Base-by-base conservation (phyloP, 2,329 filamentous ascomycete genomes). In the Didymella arachidicola region DNA sequence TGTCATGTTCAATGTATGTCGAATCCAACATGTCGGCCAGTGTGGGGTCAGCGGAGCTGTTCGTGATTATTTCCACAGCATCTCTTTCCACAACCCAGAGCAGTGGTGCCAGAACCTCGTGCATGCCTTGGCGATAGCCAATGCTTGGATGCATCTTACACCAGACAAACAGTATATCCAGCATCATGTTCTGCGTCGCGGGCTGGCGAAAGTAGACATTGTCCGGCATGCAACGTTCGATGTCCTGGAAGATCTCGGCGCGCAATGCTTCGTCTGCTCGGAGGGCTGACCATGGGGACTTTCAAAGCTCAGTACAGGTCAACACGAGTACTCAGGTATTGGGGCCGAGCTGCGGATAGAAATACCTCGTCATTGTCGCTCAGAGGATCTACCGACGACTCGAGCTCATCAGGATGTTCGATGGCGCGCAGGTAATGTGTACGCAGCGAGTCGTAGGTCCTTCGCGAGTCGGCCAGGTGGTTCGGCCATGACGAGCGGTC, bases 61-160 rank as follows among this genome's bases (percentile, higher is more conserved):
- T 60, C 16, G 54, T 70, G 56, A 67, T 70, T 10, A 59, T 59
- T 52, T 91, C 84, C 49, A 97, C 81, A 7, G 93, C 89, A 78
- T 99, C 95, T 67, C 89, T 84, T 66, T 93, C 87, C 6, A 98
- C 80, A 2, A 92, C 90, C 84, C 92, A 92, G 7, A 97, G 81
- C 36, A 99, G 87, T 0, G 95, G 93, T 0, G 95, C 95, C 14
- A 98, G 82, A 42, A 99, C 82, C 78, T 99, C 95, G 74, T 99
- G 95, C 94, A 99, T 99, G 11, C 95, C 95, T 79, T 99, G 95
- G n/a, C 95, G 87, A 74, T 99, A 99, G 16, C 92, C 92, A 53
- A 92, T 84, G 66, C 89, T 87, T 1, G 92, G 92, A 71, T 98
- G 92, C 52, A 96, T 84, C 77, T 97, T 98, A 79, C 93, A 95